Base-by-base conservation (phyloP, 2,329 filamentous ascomycete species). In the Fonsecaea monophora region DNA sequence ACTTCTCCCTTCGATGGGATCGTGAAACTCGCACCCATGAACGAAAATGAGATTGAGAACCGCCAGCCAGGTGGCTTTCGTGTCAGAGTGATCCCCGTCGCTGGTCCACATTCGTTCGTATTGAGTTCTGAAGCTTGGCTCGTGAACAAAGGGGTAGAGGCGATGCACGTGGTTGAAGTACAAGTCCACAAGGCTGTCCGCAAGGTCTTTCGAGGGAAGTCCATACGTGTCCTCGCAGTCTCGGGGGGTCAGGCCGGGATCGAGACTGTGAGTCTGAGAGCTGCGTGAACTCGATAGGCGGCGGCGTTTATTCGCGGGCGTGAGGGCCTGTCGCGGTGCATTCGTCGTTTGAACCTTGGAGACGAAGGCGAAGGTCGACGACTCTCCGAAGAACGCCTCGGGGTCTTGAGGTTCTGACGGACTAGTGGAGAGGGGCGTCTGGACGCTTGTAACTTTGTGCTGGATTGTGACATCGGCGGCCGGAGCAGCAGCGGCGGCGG, bases 101-200 rank as follows among this genome's bases (percentile, higher is more conserved):
- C 37, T 18, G 18, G 48, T 48, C 60, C 60, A 63, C 53, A 63
- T 55, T 4, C 37, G 30, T 25, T 63, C 60, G 25, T 63, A 63
- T 48, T 63, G 34, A 9, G 10, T 48, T 21, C 60, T 45, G 53
- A 63, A 63, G 15, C 18, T 63, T 5, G 53, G 53, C 10, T 63
- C 60, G 32, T 63, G 60, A 50, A 63, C 30, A 53, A 40, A 63
- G 7, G 60, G 60, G 18, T 63, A 63, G 34, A 63, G 48, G 9
- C 48, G 50, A 35, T 63, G 60, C 0, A 57, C 53, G 10, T 56
- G 50, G 37, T 63, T 56, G 60, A 63, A 63, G 34, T 63, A 63
- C n/a, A 53, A 7, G 38, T 63, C 60, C 2, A 63, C 60, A 34
- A 63, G 53, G 25, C 42, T 48, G 53, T 63, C 54, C 1, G 60